Evolutionary conservation across 768 basidiomycete species (phyloP).

Genomic region (Dacryopinax primogenitus): DNA sequence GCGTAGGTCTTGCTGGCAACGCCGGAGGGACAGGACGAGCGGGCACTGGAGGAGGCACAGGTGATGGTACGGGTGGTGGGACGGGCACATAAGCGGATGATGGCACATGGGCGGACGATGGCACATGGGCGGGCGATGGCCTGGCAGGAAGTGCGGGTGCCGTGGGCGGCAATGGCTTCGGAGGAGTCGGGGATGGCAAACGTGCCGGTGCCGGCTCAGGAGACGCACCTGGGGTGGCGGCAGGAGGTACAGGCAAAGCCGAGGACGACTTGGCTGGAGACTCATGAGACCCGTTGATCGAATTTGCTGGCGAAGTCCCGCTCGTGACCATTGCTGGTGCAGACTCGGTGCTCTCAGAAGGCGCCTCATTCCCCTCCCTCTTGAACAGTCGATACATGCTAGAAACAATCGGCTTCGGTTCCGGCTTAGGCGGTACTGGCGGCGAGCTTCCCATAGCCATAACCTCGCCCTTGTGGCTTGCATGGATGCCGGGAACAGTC

Average conservation of each 20-base stretch:
- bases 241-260: not conserved
- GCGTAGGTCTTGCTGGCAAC: not conserved
- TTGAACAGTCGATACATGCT: constrained; percentile 68
- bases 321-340: not conserved
- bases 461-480: constrained; percentile 68
- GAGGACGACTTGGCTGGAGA: not conserved
- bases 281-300: too few species aligned
- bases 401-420: constrained; percentile 28
- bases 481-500: constrained; percentile 81
- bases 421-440: constrained; percentile 29
- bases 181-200: not conserved
- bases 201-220: not conserved
- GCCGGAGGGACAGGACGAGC: not conserved
- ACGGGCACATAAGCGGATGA: too few species aligned
- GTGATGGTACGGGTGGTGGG: too few species aligned
- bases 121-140: too few species aligned
- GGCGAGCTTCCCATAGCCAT: constrained; percentile 74
- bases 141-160: not conserved
- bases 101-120: too few species aligned
- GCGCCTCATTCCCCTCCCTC: constrained; percentile 20
- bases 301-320: not conserved
- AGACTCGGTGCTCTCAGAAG: not conserved
- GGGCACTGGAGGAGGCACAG: not conserved
- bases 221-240: not conserved
- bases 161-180: not conserved